Evolutionary conservation across 768 basidiomycete genomes (phyloP), one percentile per base, ranked within the genome.

Genomic region (Russula olivacea): DNA sequence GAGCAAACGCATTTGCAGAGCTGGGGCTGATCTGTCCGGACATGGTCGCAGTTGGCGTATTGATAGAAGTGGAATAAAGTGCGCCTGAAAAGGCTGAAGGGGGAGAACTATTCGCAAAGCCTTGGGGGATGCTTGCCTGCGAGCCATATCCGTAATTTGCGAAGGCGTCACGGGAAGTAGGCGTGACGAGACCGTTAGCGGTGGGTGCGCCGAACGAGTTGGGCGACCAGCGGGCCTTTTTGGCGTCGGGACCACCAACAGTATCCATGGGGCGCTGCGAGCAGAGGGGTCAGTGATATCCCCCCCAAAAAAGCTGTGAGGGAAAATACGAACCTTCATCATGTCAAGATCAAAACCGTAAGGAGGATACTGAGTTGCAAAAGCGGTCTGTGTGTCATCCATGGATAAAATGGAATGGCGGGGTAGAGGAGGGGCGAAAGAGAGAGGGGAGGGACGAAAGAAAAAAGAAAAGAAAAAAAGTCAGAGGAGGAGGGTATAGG

Each of bases 181-280:
- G 77, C 69, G 70, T 71, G 59, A 71, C 74, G 47, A 74, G 73
- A 58, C 76, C 77, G 60, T 74, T 75, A 23, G 72, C 66, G 50
- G 73, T 71, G 63, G 72, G 72, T 34, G 73, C 69, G 58, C 72
- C 71, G 68, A 77, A 76, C 28, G 79, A 84, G 55, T 81, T 85
- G 57, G 89, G 88, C 32, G 89, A 91, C 91, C 91, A 92, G 68
- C 91, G 88, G 61, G 91, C 86, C 76, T 93, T 93, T 83, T 93
- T 93, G 59, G 87, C 80, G 75, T 91, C 89, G 68, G 88, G 89
- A 70, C 88, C 89, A 70, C 85, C 86, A 68, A 84, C 81, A 73
- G 87, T 73, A 75, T 93, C 92, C 83, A 93, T 91, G 58, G 91
- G 86, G 76, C 91, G 86, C 91, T 93, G 75, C 45, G 34, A 38